Evolutionary conservation across 2,329 filamentous ascomycete genomes (phyloP), one percentile per base, ranked within the genome.

Genomic region (Verticillium nonalfalfae): DNA sequence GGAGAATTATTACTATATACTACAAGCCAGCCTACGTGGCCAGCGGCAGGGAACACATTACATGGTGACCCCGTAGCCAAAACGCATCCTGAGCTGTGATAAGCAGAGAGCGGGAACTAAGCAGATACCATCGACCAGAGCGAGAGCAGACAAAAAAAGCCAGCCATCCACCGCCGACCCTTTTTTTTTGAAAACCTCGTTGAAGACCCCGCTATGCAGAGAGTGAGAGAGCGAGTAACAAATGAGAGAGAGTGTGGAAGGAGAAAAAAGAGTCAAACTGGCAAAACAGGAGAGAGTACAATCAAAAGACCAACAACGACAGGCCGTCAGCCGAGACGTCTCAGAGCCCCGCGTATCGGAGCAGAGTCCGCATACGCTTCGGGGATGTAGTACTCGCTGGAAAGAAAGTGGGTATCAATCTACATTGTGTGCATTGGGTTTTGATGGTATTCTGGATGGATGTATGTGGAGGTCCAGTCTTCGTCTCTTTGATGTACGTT

Each of bases 381-480:
- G 26, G 36, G 50, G 35, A 55, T 57, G 56, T 38, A 33, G 52
- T 58, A 58, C 60, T 59, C 54, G 45, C 38, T 58, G 59, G 57
- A 61, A 64, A 62, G 60, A 63, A 75, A 71, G 67, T 67, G 74
- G 74, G 74, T 76, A 76, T 76, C 74, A 75, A 74, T 75, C 72
- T 75, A 59, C 18, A 64, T 61, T 63, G 60, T 60, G 62, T 62
- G 60, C 61, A 58, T 54, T 34, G 54, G 13, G 26, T 2, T 26
- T 33, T 56, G 31, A 52, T 26, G n/a, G n/a, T 34, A 6, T 56
- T 35, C 34, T 11, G 45, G 21, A 15, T 52, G 45, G 21, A 26
- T 34, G 33, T 56, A 15, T 34, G 13, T 15, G 13, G 26, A 33
- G 26, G 26, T 31, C 26, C 45, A 45, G 18, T 35, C 33, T 38